Evolutionary conservation across 2,329 filamentous ascomycete species (phyloP).

Genomic region (Aspergillus sp.): DNA sequence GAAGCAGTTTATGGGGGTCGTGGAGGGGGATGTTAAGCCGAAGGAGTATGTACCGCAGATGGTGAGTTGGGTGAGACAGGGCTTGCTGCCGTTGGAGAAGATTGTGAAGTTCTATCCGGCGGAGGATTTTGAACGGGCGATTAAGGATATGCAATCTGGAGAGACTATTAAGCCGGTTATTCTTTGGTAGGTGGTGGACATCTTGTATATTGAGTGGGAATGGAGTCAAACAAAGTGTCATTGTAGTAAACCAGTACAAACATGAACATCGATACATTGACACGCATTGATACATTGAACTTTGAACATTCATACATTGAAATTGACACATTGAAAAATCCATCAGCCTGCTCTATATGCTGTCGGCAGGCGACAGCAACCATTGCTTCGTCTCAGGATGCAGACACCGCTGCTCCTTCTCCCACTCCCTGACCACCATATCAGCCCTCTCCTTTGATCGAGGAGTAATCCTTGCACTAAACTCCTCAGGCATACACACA

Average conservation of each 20-base stretch:
- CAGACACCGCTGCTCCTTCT: background rate
- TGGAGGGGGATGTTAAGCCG: constrained; percentile 46
- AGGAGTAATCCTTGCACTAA: constrained; percentile 34
- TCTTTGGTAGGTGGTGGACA: constrained; percentile 19
- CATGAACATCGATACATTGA: background rate
- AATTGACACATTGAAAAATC: too few relatives aligned
- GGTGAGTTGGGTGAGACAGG: constrained; percentile 49
- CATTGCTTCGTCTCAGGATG: background rate
- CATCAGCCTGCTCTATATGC: too few relatives aligned
- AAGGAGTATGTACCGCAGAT: constrained; percentile 43
- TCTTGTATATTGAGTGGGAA: background rate
- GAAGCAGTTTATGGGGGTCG: constrained; percentile 49
- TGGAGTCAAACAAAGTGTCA: background rate
- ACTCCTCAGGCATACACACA: constrained; percentile 44
- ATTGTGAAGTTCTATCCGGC: constrained; percentile 46
- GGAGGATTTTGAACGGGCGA: constrained; percentile 21
- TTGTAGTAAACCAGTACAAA: too few relatives aligned
- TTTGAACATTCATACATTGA: background rate
- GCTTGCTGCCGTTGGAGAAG: constrained; percentile 47
- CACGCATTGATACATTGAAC: too few relatives aligned
- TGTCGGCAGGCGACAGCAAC: background rate
- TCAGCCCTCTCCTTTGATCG: constrained; percentile 30
- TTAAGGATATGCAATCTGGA: constrained; percentile 25
- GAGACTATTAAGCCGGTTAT: constrained; percentile 30
- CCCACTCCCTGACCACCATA: background rate